Percentiles rank a stretch among this genome's conserved stretches.
phyloP scores from a whole-genome alignment of 148 eudicot genomes.

The Persicaria tinctoria region DNA sequence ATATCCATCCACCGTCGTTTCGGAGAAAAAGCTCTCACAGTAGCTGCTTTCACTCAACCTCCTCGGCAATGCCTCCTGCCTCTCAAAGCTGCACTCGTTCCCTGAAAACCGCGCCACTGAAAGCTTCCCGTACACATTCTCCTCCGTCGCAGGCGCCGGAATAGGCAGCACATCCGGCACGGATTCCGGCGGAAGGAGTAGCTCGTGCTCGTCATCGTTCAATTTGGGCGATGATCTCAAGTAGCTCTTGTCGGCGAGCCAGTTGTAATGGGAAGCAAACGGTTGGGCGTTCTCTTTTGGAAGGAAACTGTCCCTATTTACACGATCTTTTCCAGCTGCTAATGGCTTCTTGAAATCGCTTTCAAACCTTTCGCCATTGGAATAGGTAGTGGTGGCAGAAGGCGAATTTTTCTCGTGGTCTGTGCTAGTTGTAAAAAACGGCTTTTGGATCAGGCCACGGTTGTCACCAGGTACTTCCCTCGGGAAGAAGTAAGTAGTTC shows the following conservation, averaged over 20 bases:
- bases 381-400: not conserved
- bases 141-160: conserved; percentile 3
- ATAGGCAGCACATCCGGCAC: conserved; percentile 6
- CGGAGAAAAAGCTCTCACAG: conserved; percentile 53
- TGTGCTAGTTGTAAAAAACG: not conserved
- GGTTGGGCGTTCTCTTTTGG: conserved; percentile 6
- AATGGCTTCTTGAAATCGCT: not conserved
- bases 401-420: conserved; percentile 28
- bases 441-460: conserved; percentile 16
- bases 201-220: conserved; percentile 26
- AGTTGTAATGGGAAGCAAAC: conserved; percentile 11
- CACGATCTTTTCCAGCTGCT: not conserved
- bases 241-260: conserved; percentile 1
- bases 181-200: conserved; percentile 22
- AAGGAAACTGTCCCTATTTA: not conserved
- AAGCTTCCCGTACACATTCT: not conserved
- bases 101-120: not conserved
- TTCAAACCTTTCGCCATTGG: not conserved
- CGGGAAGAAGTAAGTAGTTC: conserved; percentile 79
- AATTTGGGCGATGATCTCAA: not conserved
- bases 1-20: conserved; percentile 30
- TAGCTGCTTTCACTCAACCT: conserved; percentile 45
- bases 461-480: conserved; percentile 52
- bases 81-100: conserved; percentile 16
- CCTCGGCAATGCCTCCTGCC: conserved; percentile 31